Evolutionary conservation across 345 rosid genomes (phyloP), one percentile per base, ranked within the genome.

Genomic region (Mangifera indica): DNA sequence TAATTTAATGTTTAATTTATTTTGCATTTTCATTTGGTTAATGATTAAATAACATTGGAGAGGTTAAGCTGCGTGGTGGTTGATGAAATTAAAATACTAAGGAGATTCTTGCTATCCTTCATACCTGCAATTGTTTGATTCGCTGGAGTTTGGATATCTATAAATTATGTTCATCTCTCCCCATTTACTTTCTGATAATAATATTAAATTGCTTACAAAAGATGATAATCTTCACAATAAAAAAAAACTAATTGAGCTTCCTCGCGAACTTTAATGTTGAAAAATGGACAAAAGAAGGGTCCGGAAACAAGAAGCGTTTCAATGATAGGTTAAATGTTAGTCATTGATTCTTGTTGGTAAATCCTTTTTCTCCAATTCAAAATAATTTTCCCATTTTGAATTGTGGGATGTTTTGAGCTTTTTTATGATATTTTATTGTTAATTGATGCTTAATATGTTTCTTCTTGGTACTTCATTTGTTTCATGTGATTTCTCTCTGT

Each of bases 31-130:
- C 40, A 25, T 67, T 66, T 59, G 22, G 64, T 42, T 26, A 29
- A 62, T 42, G 55, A 14, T 59, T 32, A 10, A 32, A 67, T 60
- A 52, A 55, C 49, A 32, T 63, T 40, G 40, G 54, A 45, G 25
- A 12, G 76, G 34, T 17, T 59, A 29, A 54, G 75, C 64, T 63
- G n/a, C 59, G 32, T 59, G 46, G 76, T 61, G 55, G 63, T 75
- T 73, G 70, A 60, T 72, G 53, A 52, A 66, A 74, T 63, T 51
- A 70, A 68, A 59, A 13, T 45, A 14, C 25, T 48, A 18, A 34
- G 34, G 64, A 67, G n/a, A 69, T 15, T 57, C 53, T 55, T 37
- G 26, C 25, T 49, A 4, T 68, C 40, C 55, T 68, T 24, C 14
- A 34, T 63, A 59, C 44, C 60, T 68, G 75, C n/a, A 57, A 10